These are phyloP conservation scores for Mychonastes homosphaera DNA, from an alignment of 139 green algal species.

Conservation along the genomic window DNA sequence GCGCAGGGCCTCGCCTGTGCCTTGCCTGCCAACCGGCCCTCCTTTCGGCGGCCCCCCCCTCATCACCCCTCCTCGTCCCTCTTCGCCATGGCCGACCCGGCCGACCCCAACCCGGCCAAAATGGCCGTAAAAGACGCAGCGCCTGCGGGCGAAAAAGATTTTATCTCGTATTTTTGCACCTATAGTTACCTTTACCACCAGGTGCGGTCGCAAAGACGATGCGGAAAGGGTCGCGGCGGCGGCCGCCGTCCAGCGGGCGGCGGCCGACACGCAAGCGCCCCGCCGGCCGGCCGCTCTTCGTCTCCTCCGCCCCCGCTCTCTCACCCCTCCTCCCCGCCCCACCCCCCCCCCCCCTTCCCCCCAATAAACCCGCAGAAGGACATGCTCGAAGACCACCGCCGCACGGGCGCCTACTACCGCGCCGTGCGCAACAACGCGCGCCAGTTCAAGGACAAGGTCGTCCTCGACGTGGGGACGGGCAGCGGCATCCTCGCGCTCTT, in stretches of 20 bases:
- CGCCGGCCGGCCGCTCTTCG: not conserved
- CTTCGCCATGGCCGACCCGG: too few relatives aligned
- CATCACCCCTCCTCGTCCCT: too few relatives aligned
- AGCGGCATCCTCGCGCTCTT: conserved; percentile 95
- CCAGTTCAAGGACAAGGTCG: conserved; percentile 34
- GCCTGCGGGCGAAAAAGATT: too few relatives aligned
- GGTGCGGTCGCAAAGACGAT: conserved; percentile 19
- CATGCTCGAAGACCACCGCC: conserved; percentile 95
- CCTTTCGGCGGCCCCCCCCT: too few relatives aligned
- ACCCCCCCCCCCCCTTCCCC: not conserved
- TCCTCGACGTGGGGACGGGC: conserved; percentile 94
- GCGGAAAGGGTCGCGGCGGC: not conserved
- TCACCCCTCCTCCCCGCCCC: not conserved
- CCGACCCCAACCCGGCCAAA: too few relatives aligned
- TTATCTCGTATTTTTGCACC: conserved; percentile 96
- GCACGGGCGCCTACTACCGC: conserved; percentile 89
- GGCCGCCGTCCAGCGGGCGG: not conserved
- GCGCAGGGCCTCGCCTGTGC: too few relatives aligned
- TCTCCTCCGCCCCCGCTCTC: not conserved
- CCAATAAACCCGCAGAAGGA: conserved; percentile 65
- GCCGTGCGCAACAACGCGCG: conserved; percentile 31
- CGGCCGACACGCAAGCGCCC: not conserved
- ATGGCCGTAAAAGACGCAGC: too few relatives aligned
- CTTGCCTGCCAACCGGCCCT: too few relatives aligned
- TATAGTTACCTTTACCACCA: conserved; percentile 94